A percentile compares a stretch with the other conserved stretches of the same genome.
These are phyloP conservation scores for Scytalidium lignicola DNA, from an alignment of 2,329 filamentous ascomycete species.

Conservation along the genomic window DNA sequence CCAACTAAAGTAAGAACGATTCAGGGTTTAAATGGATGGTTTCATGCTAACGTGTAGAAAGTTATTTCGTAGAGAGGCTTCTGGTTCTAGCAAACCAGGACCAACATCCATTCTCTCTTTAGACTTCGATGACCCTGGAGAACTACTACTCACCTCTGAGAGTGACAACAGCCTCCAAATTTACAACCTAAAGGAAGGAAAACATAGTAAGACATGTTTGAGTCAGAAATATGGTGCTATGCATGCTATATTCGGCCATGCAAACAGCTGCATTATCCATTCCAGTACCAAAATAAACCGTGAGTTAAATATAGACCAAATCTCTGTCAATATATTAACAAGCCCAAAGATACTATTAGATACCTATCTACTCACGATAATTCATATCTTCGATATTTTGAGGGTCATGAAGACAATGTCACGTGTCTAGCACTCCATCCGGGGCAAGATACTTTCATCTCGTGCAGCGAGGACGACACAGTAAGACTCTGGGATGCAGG, in stretches of 20 bases:
- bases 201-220: slow-evolving; percentile 80
- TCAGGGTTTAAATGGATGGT: slow-evolving; percentile 6
- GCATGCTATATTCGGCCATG: slow-evolving; percentile 89
- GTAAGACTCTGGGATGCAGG: slow-evolving; percentile 82
- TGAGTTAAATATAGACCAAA: slow-evolving; percentile 32
- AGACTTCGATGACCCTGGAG: slow-evolving; percentile 94
- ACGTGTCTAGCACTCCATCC: slow-evolving; percentile 82
- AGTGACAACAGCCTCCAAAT: slow-evolving; percentile 95
- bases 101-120: slow-evolving; percentile 74
- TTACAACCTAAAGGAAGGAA: slow-evolving; percentile 88
- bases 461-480: slow-evolving; percentile 85
- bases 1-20: slow-evolving; percentile 67
- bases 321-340: not conserved
- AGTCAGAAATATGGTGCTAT: slow-evolving; percentile 98
- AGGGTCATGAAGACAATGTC: slow-evolving; percentile 79
- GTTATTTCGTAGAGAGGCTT: slow-evolving; percentile 55
- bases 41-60: slow-evolving; percentile 22
- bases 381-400: slow-evolving; percentile 93
- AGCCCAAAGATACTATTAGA: slow-evolving; percentile 63
- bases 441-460: slow-evolving; percentile 84
- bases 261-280: slow-evolving; percentile 80
- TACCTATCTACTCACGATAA: slow-evolving; percentile 94
- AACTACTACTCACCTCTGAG: slow-evolving; percentile 84
- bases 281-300: slow-evolving; percentile 92
- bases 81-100: slow-evolving; percentile 28